A percentile compares a stretch with the other conserved stretches of the same genome.
Conservation (phyloP, 306 rosid species). For the Echinosophora koreensis region DNA sequence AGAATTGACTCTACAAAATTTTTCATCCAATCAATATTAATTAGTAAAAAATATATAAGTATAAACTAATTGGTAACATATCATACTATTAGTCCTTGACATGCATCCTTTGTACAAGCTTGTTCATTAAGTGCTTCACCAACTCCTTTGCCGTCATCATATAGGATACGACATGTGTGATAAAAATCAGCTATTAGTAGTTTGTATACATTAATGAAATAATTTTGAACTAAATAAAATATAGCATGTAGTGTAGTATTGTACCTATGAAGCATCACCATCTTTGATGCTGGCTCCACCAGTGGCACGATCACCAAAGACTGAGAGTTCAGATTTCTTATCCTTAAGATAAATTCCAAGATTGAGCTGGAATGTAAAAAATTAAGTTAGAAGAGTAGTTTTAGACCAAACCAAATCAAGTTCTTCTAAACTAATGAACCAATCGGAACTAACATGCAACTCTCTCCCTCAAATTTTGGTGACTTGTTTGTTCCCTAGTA, state of each 20-base stretch:
- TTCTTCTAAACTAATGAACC: not conserved
- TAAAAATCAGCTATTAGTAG: conserved; percentile 26
- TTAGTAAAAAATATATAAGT: not conserved
- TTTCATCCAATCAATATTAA: not conserved
- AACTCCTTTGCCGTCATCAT: conserved; percentile 75
- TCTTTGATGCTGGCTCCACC: conserved; percentile 88
- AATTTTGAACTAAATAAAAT: conserved; percentile 9
- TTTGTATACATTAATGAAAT: not conserved
- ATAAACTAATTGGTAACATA: not conserved
- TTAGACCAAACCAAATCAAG: conserved; percentile 5
- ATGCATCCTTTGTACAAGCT: conserved; percentile 54
- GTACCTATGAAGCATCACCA: conserved; percentile 96
- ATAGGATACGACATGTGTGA: conserved; percentile 62
- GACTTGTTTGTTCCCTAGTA: not conserved
- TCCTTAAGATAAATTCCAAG: conserved; percentile 82
- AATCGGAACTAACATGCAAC: not conserved
- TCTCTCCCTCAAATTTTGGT: not conserved
- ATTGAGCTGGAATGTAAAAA: conserved; percentile 64
- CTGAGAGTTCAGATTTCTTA: conserved; percentile 77
- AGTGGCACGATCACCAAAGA: conserved; percentile 87
- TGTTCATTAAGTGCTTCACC: conserved; percentile 84
- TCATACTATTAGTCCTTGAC: conserved; percentile 67
- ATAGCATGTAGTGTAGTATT: not conserved
- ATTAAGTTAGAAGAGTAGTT: not conserved
- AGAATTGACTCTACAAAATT: conserved; percentile 43